A percentile compares a stretch with the other conserved stretches of the same genome.
phyloP scores from a whole-genome alignment of 257 asterid genomes.

The Forsythia viridissima region DNA sequence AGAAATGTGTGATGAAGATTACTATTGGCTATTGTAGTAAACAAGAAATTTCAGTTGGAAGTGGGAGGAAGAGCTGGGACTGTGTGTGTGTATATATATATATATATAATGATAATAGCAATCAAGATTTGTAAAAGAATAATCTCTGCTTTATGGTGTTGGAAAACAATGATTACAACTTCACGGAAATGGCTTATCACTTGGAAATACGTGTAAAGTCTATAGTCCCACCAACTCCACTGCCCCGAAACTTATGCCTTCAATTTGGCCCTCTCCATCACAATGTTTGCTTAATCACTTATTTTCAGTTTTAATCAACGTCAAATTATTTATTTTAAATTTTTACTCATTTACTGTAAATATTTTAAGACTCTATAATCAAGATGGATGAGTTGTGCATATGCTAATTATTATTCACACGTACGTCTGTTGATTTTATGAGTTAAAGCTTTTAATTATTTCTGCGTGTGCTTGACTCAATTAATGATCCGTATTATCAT shows the following conservation, averaged over 20 bases:
- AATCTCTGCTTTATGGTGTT: constrained; percentile 36
- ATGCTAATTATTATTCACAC: constrained; percentile 15
- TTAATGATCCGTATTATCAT: constrained; percentile 8
- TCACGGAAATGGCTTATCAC: constrained; percentile 33
- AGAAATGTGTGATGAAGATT: background rate
- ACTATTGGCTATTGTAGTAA: background rate
- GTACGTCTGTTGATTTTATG: constrained; percentile 5
- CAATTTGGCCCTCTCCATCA: constrained; percentile 14
- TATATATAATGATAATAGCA: constrained; percentile 33
- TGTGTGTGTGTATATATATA: background rate
- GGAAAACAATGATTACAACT: constrained; percentile 47
- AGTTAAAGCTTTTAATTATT: constrained; percentile 14
- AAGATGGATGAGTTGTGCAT: background rate
- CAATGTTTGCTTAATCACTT: background rate
- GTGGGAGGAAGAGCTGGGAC: constrained; percentile 23
- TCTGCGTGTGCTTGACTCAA: constrained; percentile 36
- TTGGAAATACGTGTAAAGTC: constrained; percentile 53
- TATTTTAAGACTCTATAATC: no score
- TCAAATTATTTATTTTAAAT: no score
- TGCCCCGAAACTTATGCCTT: constrained; percentile 39
- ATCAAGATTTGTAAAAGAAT: constrained; percentile 42
- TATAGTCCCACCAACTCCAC: constrained; percentile 22
- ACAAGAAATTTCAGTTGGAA: constrained; percentile 15
- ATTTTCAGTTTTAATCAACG: no score
- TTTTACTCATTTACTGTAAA: no score